Evolutionary conservation across 805 yeast genomes (phyloP), one percentile per base, ranked within the genome.

Genomic region (Metschnikowia chrysomelidarum): DNA sequence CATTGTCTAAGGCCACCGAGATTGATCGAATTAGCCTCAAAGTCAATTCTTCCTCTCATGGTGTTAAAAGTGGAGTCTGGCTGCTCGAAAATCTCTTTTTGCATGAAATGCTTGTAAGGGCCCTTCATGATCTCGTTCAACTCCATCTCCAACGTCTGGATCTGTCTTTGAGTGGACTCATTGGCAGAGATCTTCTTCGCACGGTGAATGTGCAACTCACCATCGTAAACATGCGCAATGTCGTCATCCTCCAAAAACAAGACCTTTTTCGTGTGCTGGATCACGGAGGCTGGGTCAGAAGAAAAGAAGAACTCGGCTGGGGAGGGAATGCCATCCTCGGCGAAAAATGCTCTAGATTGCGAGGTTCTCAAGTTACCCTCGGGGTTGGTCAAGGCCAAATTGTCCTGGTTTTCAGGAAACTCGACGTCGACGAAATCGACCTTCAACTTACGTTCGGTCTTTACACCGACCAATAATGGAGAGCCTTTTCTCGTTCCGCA

Each of bases 361-460:
- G 95, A 84, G 48, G 87, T 87, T 66, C 94, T 80, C 58, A 87
- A 72, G 49, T 69, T 66, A 32, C 71, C 71, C 47, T 76, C 80
- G 31, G 75, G 73, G 41, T 50, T 57, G 33, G 78, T 76, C 45
- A 76, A 72, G 35, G 83, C 78, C 36, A 40, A 40, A 35, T 57
- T 49, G 37, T 54, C 60, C 38, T 68, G 64, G 40, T 62, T 64
- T 48, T 85, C 95, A 27, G 94, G 93, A 73, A 91, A 93, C 67
- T 93, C 98, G 37, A 93, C 96, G 60, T 93, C 99, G 38, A 93
- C 98, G 56, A 93, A 89, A 62, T 93, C 99, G 49, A 91, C 97
- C 69, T 91, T 93, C 63, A 93, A 78, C 61, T 88, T 91, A 63
- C 80, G 83, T 58, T 89, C 95, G 34, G 97, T 87, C 71, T 88